Percentiles rank a stretch among this genome's conserved stretches.
These are phyloP conservation scores for Stereum hirsutum DNA, from an alignment of 1,284 basidiomycete species.

Conservation along the genomic window DNA sequence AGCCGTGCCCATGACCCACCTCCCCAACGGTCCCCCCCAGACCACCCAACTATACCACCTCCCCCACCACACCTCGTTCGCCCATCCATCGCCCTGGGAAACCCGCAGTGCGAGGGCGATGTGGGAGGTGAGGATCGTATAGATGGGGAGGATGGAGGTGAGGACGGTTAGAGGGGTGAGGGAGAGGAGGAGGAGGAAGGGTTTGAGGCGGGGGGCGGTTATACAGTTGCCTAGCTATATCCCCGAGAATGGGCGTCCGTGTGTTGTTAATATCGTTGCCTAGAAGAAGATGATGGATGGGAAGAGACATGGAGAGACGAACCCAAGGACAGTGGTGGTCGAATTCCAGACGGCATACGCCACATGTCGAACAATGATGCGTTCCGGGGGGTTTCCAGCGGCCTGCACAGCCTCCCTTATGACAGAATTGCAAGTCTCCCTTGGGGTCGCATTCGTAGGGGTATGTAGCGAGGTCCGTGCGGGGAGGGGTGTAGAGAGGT, in stretches of 20 bases:
- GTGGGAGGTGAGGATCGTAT: conserved; percentile 21
- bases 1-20: conserved; percentile 32
- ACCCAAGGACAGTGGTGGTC: conserved; percentile 55
- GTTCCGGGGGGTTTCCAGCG: conserved; percentile 41
- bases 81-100: conserved; percentile 28
- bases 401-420: conserved; percentile 28
- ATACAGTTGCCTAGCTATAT: conserved; percentile 42
- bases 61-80: conserved; percentile 35
- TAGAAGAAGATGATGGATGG: background rate
- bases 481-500: conserved; percentile 21
- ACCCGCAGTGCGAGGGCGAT: conserved; percentile 21
- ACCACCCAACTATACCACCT: conserved; percentile 40
- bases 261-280: conserved; percentile 2
- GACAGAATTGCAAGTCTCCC: conserved; percentile 29
- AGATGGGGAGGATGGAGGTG: conserved; percentile 25
- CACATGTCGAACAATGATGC: conserved; percentile 43
- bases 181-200: conserved; percentile 30
- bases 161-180: conserved; percentile 25
- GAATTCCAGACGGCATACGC: conserved; percentile 38
- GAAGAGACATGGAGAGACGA: conserved; percentile 8
- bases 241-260: too few relatives aligned
- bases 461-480: conserved; percentile 21
- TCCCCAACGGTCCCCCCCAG: conserved; percentile 36
- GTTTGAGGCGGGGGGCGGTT: conserved; percentile 29
- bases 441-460: conserved; percentile 33